These are phyloP conservation scores for Martiniozyma asiatica DNA, from an alignment of 1,139 yeast genomes.

Conservation along the genomic window DNA sequence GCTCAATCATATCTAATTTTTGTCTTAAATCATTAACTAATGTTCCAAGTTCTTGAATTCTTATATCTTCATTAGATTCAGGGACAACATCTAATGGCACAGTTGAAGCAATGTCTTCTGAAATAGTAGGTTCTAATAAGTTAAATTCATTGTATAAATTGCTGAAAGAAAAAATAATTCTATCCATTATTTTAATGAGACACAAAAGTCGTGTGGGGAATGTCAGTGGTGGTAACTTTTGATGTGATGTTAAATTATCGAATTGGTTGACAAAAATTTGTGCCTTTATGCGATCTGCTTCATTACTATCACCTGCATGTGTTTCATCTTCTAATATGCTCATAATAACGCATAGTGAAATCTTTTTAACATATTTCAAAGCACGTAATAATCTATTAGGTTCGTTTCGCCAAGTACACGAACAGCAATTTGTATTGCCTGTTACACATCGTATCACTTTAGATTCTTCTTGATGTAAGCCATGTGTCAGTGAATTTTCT, in stretches of 20 bases:
- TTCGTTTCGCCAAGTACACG: constrained; percentile 8
- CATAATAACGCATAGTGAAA: constrained; percentile 7
- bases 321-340: constrained; percentile 5
- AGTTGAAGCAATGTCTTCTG: constrained; percentile 2
- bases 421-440: constrained; percentile 5
- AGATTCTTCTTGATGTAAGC: too few species aligned
- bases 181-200: constrained; percentile 9
- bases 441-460: constrained; percentile 6
- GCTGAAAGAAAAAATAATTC: constrained; percentile 5
- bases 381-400: constrained; percentile 4
- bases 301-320: background rate
- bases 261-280: constrained; percentile 4
- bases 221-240: too few species aligned
- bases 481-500: constrained; percentile 5
- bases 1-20: constrained; percentile 14
- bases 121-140: constrained; percentile 3
- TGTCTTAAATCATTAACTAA: constrained; percentile 11
- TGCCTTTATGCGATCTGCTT: background rate
- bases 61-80: constrained; percentile 16
- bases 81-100: constrained; percentile 6
- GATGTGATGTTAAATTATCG: constrained; percentile 2
- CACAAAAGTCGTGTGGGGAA: constrained; percentile 11
- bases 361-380: constrained; percentile 4
- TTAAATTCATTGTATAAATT: constrained; percentile 5
- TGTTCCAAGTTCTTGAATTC: constrained; percentile 8